These are phyloP conservation scores for Stachybotrys chlorohalonatus DNA, from an alignment of 2,329 filamentous ascomycete genomes.

Conservation along the genomic window DNA sequence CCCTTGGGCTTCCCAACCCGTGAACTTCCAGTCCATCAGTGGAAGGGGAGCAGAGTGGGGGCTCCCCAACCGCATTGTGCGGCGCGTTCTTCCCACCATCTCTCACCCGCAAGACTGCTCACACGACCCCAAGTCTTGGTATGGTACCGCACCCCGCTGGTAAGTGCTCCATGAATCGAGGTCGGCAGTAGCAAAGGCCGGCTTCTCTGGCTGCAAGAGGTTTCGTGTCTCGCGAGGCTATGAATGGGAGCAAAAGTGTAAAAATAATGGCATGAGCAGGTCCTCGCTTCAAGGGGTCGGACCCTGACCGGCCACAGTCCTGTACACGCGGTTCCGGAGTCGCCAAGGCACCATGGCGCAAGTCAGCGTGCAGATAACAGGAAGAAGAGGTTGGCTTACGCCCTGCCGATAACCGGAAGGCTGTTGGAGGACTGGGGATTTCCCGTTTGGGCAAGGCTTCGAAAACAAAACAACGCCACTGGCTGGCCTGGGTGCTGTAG, in stretches of 20 bases:
- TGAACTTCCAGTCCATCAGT: not conserved
- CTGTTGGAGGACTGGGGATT: not conserved
- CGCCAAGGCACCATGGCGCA: not conserved
- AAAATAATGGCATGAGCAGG: no score
- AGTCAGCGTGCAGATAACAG: not conserved
- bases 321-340: not conserved
- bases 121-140: no score
- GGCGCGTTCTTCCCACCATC: no score
- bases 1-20: not conserved
- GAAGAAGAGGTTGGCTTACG: not conserved
- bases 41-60: not conserved
- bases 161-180: no score
- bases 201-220: no score
- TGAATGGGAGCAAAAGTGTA: no score
- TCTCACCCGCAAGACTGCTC: no score
- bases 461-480: no score
- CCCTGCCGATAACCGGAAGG: not conserved
- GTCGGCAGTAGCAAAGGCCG: no score
- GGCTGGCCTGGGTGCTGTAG: no score
- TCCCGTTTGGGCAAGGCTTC: not conserved
- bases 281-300: not conserved
- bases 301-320: not conserved
- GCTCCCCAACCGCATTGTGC: not conserved
- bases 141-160: no score
- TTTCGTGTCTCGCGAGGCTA: no score